phyloP scores from a whole-genome alignment of 176 grass and related monocot species.

The Bonia amplexicaulis region DNA sequence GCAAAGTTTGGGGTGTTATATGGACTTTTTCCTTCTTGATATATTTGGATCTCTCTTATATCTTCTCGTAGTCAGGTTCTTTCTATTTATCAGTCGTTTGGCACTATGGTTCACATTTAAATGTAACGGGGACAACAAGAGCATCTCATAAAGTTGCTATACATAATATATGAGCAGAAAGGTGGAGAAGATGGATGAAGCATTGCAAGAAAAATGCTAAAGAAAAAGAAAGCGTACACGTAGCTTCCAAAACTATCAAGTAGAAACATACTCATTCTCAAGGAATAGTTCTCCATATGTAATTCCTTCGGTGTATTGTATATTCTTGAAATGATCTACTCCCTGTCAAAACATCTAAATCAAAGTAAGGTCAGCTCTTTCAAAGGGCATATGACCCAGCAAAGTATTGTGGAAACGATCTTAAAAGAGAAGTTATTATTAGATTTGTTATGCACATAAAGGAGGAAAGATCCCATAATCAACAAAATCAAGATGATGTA shows the following conservation, averaged over 20 bases:
- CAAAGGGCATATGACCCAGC: conserved; percentile 25
- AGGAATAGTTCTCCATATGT: conserved; percentile 96
- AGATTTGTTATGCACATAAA: neutral
- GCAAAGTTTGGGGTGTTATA: too few species aligned
- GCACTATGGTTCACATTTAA: neutral
- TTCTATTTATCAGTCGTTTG: too few species aligned
- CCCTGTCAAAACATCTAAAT: conserved; percentile 78
- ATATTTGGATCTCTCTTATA: too few species aligned
- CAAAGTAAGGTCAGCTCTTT: conserved; percentile 83
- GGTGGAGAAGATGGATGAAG: neutral
- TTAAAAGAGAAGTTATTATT: neutral
- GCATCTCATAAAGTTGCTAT: neutral
- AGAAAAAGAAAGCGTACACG: conserved; percentile 2
- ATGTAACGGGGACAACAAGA: neutral
- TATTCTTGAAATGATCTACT: conserved; percentile 97
- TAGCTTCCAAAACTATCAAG: conserved; percentile 5
- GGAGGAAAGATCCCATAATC: neutral
- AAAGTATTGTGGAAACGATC: conserved; percentile 7
- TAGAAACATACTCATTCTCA: conserved; percentile 80
- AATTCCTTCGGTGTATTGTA: conserved; percentile 78
- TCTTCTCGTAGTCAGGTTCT: too few species aligned
- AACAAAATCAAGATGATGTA: neutral
- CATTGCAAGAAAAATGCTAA: neutral
- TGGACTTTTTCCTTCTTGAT: too few species aligned
- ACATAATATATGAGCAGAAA: neutral